Conservation (phyloP, 2,329 filamentous ascomycete species). For the Fusarium subglutinans region DNA sequence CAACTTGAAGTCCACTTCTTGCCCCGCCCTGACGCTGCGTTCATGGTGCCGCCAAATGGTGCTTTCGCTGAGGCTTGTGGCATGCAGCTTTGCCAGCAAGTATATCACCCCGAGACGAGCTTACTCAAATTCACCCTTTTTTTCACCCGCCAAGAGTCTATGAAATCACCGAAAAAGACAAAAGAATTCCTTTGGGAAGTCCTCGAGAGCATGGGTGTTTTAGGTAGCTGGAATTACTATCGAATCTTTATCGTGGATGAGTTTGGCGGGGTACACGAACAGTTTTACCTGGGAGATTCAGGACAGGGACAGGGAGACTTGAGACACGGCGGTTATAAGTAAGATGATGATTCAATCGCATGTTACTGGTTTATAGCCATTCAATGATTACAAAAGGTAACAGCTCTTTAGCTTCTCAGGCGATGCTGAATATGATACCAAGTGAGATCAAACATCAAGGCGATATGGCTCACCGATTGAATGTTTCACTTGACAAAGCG, state of each 20-base stretch:
- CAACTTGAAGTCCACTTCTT: not conserved
- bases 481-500: no score
- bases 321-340: not conserved
- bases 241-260: not conserved
- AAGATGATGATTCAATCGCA: not conserved
- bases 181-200: not conserved
- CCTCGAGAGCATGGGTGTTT: not conserved
- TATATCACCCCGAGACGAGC: not conserved
- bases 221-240: not conserved
- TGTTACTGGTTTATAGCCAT: not conserved
- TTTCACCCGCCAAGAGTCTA: not conserved
- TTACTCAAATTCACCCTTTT: not conserved
- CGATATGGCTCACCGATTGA: not conserved
- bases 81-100: not conserved
- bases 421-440: not conserved
- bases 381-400: not conserved
- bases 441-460: not conserved
- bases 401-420: not conserved
- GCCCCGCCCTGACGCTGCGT: not conserved
- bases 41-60: not conserved
- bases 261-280: not conserved
- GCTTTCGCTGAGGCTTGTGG: not conserved
- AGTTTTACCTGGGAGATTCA: not conserved
- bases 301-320: not conserved
- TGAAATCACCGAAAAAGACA: not conserved